These are phyloP conservation scores for Blastomyces parvus DNA, from an alignment of 2,329 filamentous ascomycete species.

Conservation along the genomic window DNA sequence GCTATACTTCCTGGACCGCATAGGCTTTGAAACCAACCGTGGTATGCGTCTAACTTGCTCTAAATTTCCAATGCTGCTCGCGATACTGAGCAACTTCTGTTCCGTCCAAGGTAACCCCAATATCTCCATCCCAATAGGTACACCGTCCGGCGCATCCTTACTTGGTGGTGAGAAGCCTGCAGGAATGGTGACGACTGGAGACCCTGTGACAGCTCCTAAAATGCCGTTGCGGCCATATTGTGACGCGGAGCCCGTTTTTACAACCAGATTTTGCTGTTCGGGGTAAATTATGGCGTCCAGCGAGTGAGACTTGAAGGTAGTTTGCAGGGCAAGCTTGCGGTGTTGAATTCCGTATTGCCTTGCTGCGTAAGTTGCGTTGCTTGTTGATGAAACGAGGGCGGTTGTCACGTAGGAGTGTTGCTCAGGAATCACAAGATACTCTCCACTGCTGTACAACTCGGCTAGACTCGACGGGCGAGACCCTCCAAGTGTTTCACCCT, in stretches of 20 bases:
- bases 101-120: slow-evolving; percentile 50
- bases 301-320: slow-evolving; percentile 41
- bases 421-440: slow-evolving; percentile 52
- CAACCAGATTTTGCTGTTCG: slow-evolving; percentile 55
- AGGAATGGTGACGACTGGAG: slow-evolving; percentile 41
- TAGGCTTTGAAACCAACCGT: not conserved
- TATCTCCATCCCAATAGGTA: slow-evolving; percentile 58
- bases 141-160: slow-evolving; percentile 41
- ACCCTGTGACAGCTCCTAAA: slow-evolving; percentile 45
- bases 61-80: slow-evolving; percentile 42
- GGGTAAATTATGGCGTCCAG: slow-evolving; percentile 56
- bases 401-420: slow-evolving; percentile 49
- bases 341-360: slow-evolving; percentile 42
- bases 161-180: slow-evolving; percentile 15
- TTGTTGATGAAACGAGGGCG: slow-evolving; percentile 44
- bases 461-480: slow-evolving; percentile 32
- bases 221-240: slow-evolving; percentile 54
- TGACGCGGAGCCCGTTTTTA: slow-evolving; percentile 46
- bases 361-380: slow-evolving; percentile 42
- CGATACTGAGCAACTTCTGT: slow-evolving; percentile 44
- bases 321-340: slow-evolving; percentile 43
- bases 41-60: slow-evolving; percentile 40
- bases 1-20: not conserved
- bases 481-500: slow-evolving; percentile 22
- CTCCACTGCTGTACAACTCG: slow-evolving; percentile 42